Evolutionary conservation across 371 early-diverging fungal species (phyloP).

Genomic region (Actinomortierella ambigua): DNA sequence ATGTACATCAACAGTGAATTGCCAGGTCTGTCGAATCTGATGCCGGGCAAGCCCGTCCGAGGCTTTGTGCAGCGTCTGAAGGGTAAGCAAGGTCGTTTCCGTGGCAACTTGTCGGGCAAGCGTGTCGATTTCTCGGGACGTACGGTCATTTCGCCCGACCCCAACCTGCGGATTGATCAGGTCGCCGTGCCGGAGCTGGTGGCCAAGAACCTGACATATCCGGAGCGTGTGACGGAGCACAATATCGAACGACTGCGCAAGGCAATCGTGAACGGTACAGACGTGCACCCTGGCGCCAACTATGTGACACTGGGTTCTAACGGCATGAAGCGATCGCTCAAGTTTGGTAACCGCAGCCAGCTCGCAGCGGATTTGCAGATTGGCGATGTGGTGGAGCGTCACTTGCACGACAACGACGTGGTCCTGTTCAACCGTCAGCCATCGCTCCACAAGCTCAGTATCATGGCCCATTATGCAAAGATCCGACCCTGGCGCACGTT

Average conservation of each 20-base stretch:
- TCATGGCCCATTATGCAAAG: conserved; percentile 98
- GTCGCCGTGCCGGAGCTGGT: conserved; percentile 96
- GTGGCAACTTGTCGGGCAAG: conserved; percentile 99
- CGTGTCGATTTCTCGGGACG: conserved; percentile 99
- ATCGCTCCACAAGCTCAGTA: conserved; percentile 97
- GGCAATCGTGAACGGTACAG: conserved; percentile 90
- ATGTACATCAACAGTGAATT: conserved; percentile 98
- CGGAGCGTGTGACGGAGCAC: conserved; percentile 91
- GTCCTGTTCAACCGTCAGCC: conserved; percentile 99
- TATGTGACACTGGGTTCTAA: conserved; percentile 68
- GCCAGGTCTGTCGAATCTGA: conserved; percentile 77
- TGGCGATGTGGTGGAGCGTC: conserved; percentile 98
- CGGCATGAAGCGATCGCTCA: conserved; percentile 67
- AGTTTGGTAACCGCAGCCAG: conserved; percentile 75
- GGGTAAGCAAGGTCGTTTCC: conserved; percentile 99
- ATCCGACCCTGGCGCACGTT: conserved; percentile 98
- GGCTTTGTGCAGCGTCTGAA: conserved; percentile 98
- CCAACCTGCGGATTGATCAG: conserved; percentile 98
- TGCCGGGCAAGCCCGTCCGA: conserved; percentile 77
- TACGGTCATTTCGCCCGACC: conserved; percentile 99
- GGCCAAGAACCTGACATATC: conserved; percentile 97
- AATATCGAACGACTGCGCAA: conserved; percentile 87
- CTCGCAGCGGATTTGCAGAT: conserved; percentile 78
- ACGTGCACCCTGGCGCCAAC: conserved; percentile 96
- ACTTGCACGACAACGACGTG: conserved; percentile 95